Base-by-base conservation (phyloP, 1,284 basidiomycete species). In the Boletellus sp. region DNA sequence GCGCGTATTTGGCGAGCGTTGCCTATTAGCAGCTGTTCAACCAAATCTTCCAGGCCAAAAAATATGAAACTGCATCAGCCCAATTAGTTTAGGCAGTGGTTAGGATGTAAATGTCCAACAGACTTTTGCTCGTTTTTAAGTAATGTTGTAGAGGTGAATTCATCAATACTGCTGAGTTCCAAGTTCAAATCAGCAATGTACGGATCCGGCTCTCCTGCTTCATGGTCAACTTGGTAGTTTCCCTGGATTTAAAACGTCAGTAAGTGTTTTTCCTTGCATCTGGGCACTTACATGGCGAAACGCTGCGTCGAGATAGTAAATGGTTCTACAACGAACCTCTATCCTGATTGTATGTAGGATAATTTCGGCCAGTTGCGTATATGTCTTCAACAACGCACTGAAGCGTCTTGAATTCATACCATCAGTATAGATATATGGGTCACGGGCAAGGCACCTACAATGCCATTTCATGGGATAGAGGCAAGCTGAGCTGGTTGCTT, bases 301-400 rank as follows among this genome's bases (percentile, higher is more conserved):
- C 0, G 92, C 85, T 12, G 87, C 82, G 56, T 88, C 81, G 8
- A 99, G 74, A 68, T 93, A 89, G 67, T 90, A 86, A 38, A 95
- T 85, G 1, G 85, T 81, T 41, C 93, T 83, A 65, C 93, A 91
- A 2, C 96, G 83, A 40, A 97, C 74, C 66, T 99, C 96, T 46
- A 93, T 81, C 16, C 93, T 84, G 45, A 99, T 83, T 4, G 92
- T 96, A 67, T 91, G 88, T 38, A 98, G 74, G 45, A 98, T 86
- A 53, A 93, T 79, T 61, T 91, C 86, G 3, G 91, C 86, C 6
- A 99, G 79, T 60, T 94, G 91, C 50, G 87, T 83, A 61, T 93
- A 99, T 3, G 94, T 96, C 68, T 88, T 85, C 35, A 96, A 77
- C 40, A 98, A 76, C 0, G 93, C 87, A 64, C 94, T 87, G 72